Conservation (phyloP, 2,329 filamentous ascomycete species). For the Sporothrix phasma region DNA sequence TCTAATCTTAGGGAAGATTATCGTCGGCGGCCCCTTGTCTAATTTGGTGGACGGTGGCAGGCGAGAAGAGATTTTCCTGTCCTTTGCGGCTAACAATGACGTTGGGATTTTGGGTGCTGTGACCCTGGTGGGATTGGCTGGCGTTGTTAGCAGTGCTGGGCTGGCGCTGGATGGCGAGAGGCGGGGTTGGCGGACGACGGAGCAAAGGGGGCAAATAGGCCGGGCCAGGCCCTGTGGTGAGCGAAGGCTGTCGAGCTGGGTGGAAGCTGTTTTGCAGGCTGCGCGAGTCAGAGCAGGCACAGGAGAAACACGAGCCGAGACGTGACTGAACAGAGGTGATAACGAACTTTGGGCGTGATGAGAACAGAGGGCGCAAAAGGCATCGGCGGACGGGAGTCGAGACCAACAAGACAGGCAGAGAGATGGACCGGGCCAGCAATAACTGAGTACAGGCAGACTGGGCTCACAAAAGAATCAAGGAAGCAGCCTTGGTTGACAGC, state of each 20-base stretch:
- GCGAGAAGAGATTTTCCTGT: conserved; percentile 15
- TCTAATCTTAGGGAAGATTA: conserved; percentile 9
- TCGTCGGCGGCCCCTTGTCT: neutral
- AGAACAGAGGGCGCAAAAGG: neutral
- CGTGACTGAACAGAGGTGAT: neutral
- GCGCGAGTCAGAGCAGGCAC: neutral
- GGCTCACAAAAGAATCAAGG: neutral
- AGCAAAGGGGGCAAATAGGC: conserved; percentile 5
- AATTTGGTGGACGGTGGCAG: conserved; percentile 11
- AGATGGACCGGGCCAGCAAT: too few relatives aligned
- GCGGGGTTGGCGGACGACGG: conserved; percentile 15
- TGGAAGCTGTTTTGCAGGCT: neutral
- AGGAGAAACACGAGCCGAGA: neutral
- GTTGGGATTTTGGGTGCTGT: conserved; percentile 13
- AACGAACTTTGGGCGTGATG: neutral
- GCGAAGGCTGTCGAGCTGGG: neutral
- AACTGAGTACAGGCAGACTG: too few relatives aligned
- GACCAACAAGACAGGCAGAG: neutral
- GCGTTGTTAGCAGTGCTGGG: conserved; percentile 11
- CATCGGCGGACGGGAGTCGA: neutral
- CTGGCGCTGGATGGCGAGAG: conserved; percentile 10
- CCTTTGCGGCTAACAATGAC: conserved; percentile 17
- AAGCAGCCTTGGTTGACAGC: neutral
- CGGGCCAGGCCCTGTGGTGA: neutral
- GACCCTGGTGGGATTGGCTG: conserved; percentile 6